These are phyloP conservation scores for Notholithocarpus densiflorus DNA, from an alignment of 306 rosid genomes.

Conservation along the genomic window DNA sequence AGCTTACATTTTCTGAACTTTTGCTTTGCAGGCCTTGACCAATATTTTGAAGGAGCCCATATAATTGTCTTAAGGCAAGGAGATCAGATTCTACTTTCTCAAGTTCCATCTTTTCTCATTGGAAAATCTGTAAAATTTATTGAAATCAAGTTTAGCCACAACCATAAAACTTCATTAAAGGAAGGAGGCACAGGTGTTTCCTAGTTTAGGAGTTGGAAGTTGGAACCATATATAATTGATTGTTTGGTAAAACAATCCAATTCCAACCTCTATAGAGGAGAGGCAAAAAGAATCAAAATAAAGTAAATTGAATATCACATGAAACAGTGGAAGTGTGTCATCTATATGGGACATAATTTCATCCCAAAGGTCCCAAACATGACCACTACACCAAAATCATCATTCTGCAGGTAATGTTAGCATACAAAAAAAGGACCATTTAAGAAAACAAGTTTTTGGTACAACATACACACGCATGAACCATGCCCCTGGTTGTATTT, in stretches of 20 bases:
- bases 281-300: neutral
- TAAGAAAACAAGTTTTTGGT: too few species aligned
- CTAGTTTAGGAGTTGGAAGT: too few species aligned
- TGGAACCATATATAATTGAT: too few species aligned
- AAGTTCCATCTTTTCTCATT: slow-evolving; percentile 30
- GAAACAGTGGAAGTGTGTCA: neutral
- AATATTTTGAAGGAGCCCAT: slow-evolving; percentile 40
- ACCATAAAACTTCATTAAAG: too few species aligned
- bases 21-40: slow-evolving; percentile 12
- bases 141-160: neutral
- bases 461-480: too few species aligned
- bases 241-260: neutral
- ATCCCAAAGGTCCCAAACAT: neutral
- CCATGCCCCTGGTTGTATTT: too few species aligned
- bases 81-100: slow-evolving; percentile 43
- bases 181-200: too few species aligned
- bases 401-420: too few species aligned
- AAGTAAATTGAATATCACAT: neutral
- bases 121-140: neutral
- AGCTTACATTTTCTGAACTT: slow-evolving; percentile 29
- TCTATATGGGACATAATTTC: neutral
- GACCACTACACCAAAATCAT: neutral
- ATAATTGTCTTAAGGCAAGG: slow-evolving; percentile 43
- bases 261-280: too few species aligned
- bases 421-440: too few species aligned